A percentile compares a stretch with the other conserved stretches of the same genome.
Evolutionary conservation across 495 filamentous ascomycete species (phyloP).

Genomic region (Penicillium pulvis): DNA sequence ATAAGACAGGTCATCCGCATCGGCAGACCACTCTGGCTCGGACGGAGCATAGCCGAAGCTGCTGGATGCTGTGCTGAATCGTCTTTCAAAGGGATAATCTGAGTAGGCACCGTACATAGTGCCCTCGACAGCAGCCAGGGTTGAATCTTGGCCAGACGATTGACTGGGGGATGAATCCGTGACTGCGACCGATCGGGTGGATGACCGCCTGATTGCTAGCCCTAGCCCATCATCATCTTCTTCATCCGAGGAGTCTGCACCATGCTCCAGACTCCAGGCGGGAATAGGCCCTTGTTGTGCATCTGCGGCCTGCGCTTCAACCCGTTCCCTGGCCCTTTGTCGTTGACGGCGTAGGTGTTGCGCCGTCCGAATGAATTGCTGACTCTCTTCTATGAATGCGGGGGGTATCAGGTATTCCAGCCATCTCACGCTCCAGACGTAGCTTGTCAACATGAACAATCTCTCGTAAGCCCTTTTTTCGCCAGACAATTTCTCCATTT

Average conservation of each 20-base stretch:
- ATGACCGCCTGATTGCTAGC: conserved; percentile 34
- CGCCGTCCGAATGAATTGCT: conserved; percentile 58
- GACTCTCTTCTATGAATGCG: conserved; percentile 59
- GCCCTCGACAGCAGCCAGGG: conserved; percentile 63
- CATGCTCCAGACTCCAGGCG: conserved; percentile 81
- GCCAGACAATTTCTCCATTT: conserved; percentile 90
- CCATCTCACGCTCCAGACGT: conserved; percentile 70
- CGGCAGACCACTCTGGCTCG: conserved; percentile 50
- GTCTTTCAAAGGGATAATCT: conserved; percentile 52
- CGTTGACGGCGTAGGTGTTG: conserved; percentile 58
- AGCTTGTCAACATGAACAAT: conserved; percentile 80
- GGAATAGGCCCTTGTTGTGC: conserved; percentile 47
- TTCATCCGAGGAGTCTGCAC: conserved; percentile 64
- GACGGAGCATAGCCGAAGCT: conserved; percentile 59
- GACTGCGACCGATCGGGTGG: conserved; percentile 35
- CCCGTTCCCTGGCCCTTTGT: conserved; percentile 56
- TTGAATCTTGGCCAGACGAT: conserved; percentile 50
- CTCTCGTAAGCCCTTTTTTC: conserved; percentile 76
- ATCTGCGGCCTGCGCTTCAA: conserved; percentile 51
- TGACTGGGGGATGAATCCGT: conserved; percentile 45
- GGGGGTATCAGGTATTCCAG: conserved; percentile 57
- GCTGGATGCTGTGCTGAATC: conserved; percentile 50
- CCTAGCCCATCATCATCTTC: conserved; percentile 48
- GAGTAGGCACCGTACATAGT: conserved; percentile 74
- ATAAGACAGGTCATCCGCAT: conserved; percentile 81